Evolutionary conservation across 345 rosid genomes (phyloP).

Genomic region (Mercurialis annua): DNA sequence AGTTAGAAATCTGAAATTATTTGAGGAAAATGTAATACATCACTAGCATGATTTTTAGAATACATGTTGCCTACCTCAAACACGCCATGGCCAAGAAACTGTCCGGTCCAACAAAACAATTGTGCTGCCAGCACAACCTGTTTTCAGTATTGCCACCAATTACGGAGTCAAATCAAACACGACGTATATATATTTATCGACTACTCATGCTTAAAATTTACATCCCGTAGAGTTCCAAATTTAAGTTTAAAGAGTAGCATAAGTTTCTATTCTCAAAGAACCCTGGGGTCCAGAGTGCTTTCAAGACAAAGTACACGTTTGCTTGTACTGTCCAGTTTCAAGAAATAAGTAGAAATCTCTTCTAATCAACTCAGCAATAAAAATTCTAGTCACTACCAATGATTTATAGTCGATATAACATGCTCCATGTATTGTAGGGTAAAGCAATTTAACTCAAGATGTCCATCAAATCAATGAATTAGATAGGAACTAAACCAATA

Average conservation of each 20-base stretch:
- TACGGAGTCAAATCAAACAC: constrained; percentile 1
- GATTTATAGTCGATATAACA: neutral
- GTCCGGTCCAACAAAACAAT: constrained; percentile 73
- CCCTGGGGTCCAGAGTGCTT: neutral
- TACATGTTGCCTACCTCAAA: constrained; percentile 55
- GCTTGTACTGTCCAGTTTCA: neutral
- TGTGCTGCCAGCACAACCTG: constrained; percentile 74
- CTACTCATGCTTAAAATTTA: neutral
- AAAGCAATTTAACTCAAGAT: neutral
- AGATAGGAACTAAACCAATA: neutral
- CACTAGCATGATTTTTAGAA: neutral
- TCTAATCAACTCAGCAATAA: neutral
- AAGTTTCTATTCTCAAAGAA: neutral
- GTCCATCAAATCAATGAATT: neutral
- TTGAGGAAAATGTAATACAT: neutral
- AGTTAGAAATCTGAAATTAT: neutral
- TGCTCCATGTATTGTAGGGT: neutral
- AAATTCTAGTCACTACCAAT: neutral
- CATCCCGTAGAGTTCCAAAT: neutral
- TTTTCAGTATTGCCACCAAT: neutral
- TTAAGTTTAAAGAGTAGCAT: neutral
- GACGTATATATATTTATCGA: neutral
- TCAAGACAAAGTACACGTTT: neutral
- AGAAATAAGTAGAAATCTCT: neutral
- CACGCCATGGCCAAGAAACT: constrained; percentile 78